Evolutionary conservation across 2,329 filamentous ascomycete genomes (phyloP).

Genomic region (Colletotrichum cereale): DNA sequence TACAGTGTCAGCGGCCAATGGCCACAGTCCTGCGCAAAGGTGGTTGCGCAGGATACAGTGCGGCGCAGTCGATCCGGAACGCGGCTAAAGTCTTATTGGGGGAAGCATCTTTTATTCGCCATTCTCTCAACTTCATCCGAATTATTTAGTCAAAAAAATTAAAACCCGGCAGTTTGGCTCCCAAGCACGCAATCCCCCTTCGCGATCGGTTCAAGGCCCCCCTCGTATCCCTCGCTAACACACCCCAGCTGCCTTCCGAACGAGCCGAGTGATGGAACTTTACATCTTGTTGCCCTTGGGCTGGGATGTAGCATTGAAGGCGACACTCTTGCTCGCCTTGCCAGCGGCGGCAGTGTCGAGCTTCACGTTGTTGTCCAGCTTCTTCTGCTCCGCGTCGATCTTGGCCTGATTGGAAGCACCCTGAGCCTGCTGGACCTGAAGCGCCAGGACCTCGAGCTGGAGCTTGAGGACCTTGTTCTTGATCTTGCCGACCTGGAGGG

Average conservation of each 20-base stretch:
- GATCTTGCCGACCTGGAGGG: constrained; percentile 67
- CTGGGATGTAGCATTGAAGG: constrained; percentile 48
- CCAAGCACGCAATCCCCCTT: constrained; percentile 21
- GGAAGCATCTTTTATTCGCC: not conserved
- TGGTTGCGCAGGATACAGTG: not conserved
- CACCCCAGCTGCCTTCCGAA: not conserved
- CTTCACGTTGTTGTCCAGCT: constrained; percentile 66
- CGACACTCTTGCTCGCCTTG: constrained; percentile 51
- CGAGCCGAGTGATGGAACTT: not conserved
- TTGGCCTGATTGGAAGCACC: constrained; percentile 57
- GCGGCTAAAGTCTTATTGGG: not conserved
- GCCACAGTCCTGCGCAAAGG: not conserved
- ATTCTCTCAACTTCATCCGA: constrained; percentile 25
- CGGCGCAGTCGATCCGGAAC: not conserved
- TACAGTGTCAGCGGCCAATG: constrained; percentile 2
- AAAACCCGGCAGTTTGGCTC: constrained; percentile 24
- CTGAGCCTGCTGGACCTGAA: constrained; percentile 66
- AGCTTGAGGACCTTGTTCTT: constrained; percentile 73
- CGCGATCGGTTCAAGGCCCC: constrained; percentile 16
- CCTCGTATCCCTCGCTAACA: not conserved
- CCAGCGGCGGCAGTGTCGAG: constrained; percentile 51
- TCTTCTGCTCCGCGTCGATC: constrained; percentile 61
- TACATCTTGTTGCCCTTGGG: constrained; percentile 1
- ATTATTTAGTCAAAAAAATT: constrained; percentile 32
- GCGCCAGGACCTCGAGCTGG: constrained; percentile 62